A percentile compares a stretch with the other conserved stretches of the same genome.
These are phyloP conservation scores for Pyrenopolyporus hunteri DNA, from an alignment of 495 filamentous ascomycete species.

Conservation along the genomic window DNA sequence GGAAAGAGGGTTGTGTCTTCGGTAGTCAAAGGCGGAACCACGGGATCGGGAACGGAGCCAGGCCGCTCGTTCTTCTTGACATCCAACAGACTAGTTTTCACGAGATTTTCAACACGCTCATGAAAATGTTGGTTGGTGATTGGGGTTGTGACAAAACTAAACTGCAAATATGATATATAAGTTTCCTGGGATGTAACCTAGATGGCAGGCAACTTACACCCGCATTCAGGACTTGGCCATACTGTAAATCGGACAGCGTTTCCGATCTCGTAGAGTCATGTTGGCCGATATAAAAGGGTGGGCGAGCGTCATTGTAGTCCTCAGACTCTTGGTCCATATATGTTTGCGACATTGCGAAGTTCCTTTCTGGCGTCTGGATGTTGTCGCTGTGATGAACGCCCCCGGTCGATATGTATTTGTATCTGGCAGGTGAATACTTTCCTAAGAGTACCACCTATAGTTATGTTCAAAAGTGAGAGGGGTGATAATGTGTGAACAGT, in stretches of 20 bases:
- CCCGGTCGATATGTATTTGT: neutral
- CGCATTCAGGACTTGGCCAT: constrained; percentile 69
- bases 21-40: constrained; percentile 72
- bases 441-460: too few species aligned
- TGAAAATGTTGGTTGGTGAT: constrained; percentile 88
- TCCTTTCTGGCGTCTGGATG: neutral
- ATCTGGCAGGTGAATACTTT: neutral
- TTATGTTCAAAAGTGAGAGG: neutral
- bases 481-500: neutral
- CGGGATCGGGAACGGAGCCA: constrained; percentile 48
- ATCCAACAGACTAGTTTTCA: constrained; percentile 61
- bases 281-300: constrained; percentile 80
- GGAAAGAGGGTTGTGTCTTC: constrained; percentile 78
- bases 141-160: constrained; percentile 88
- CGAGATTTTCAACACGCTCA: constrained; percentile 68
- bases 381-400: neutral
- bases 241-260: constrained; percentile 65
- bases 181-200: neutral
- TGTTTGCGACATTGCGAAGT: constrained; percentile 51
- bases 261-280: constrained; percentile 72
- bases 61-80: constrained; percentile 25
- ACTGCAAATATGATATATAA: constrained; percentile 57
- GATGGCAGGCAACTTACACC: constrained; percentile 55
- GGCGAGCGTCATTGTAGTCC: constrained; percentile 50
- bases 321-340: constrained; percentile 58